Percentiles rank a stretch among this genome's conserved stretches.
phyloP scores from a whole-genome alignment of 768 basidiomycete species.

The Mycena filopes region DNA sequence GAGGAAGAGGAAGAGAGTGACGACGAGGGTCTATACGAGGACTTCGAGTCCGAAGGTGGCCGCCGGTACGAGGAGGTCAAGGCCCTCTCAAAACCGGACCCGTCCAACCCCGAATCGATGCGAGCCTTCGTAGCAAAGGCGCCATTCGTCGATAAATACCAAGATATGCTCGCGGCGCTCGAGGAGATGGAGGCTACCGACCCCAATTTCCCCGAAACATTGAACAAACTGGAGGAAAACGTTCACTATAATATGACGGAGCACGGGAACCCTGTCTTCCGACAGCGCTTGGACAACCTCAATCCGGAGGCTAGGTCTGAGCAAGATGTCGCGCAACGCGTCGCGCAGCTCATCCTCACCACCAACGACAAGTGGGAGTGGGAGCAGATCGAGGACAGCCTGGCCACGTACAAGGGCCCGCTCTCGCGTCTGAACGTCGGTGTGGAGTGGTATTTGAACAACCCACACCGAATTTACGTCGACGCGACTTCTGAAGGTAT shows the following conservation, averaged over 20 bases:
- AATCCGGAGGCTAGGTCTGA: conserved; percentile 9
- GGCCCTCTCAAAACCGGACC: no score
- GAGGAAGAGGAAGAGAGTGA: background rate
- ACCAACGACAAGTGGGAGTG: conserved; percentile 10
- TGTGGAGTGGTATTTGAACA: conserved; percentile 27
- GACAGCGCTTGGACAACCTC: conserved; percentile 1
- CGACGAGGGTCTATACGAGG: no score
- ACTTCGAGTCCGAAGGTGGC: background rate
- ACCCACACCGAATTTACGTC: conserved; percentile 8
- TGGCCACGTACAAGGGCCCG: conserved; percentile 32
- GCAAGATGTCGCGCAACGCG: conserved; percentile 16
- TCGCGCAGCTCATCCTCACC: conserved; percentile 29
- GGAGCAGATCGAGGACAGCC: conserved; percentile 22
- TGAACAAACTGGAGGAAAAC: conserved; percentile 2
- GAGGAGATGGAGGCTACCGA: conserved; percentile 1
- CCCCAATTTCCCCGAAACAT: conserved; percentile 4
- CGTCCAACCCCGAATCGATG: background rate
- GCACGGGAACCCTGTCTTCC: conserved; percentile 10
- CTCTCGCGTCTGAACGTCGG: conserved; percentile 22
- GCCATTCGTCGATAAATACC: conserved; percentile 14
- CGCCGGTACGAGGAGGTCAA: background rate
- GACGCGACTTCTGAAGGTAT: background rate
- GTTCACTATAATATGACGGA: background rate
- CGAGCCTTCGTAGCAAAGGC: background rate
- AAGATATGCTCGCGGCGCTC: conserved; percentile 19